phyloP scores from a whole-genome alignment of 345 rosid genomes.

The Psidium guajava region DNA sequence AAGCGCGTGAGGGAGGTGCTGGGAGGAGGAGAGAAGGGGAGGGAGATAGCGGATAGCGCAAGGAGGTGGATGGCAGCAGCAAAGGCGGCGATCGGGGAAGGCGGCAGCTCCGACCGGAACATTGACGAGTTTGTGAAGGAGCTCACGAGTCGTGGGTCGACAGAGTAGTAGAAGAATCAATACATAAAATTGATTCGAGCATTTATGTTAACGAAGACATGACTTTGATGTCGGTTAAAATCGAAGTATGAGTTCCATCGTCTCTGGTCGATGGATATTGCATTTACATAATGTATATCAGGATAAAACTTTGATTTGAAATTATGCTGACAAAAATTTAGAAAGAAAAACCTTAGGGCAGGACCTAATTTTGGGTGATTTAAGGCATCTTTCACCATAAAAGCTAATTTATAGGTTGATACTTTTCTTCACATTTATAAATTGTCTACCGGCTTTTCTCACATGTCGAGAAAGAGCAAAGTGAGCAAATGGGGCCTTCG shows the following conservation, averaged over 20 bases:
- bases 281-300: not conserved
- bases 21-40: not conserved
- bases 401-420: too few relatives aligned
- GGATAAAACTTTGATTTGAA: not conserved
- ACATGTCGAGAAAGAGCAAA: not conserved
- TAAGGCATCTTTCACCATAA: too few relatives aligned
- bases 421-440: too few relatives aligned
- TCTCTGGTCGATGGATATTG: not conserved
- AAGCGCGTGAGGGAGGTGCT: not conserved
- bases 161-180: not conserved
- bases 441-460: too few relatives aligned
- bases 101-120: constrained; percentile 2
- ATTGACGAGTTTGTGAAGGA: not conserved
- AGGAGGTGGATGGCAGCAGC: not conserved
- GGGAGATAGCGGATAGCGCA: not conserved
- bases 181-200: not conserved
- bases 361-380: too few relatives aligned
- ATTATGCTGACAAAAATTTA: too few relatives aligned
- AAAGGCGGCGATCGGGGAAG: not conserved
- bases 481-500: not conserved
- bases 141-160: not conserved
- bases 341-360: too few relatives aligned
- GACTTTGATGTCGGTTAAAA: not conserved
- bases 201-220: not conserved
- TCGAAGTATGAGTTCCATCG: not conserved